phyloP scores from a whole-genome alignment of 2,329 filamentous ascomycete species.

The Falciphora oryzae region DNA sequence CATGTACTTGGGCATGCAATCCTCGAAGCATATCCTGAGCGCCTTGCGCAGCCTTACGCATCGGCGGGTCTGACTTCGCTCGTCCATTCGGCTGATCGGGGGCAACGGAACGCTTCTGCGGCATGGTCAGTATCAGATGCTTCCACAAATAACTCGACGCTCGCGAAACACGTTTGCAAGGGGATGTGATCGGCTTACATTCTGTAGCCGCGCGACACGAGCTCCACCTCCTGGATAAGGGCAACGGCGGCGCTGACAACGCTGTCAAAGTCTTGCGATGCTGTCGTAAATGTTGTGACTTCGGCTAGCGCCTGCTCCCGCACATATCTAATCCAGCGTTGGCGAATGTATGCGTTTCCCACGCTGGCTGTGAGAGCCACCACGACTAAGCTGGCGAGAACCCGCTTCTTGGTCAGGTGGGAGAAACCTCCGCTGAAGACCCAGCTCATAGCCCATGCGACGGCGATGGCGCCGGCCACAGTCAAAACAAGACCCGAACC shows the following conservation, averaged over 20 bases:
- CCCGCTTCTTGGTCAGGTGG: conserved; percentile 50
- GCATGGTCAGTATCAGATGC: conserved; percentile 8
- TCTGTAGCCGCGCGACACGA: conserved; percentile 85
- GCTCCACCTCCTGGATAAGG: conserved; percentile 89
- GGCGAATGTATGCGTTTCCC: conserved; percentile 66
- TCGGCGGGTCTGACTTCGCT: conserved; percentile 69
- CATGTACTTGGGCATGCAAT: conserved; percentile 66
- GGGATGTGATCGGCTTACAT: conserved; percentile 47
- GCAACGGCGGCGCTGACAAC: conserved; percentile 70
- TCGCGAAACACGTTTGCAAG: no score
- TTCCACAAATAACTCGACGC: not conserved
- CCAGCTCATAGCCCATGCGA: conserved; percentile 71
- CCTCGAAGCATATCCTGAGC: conserved; percentile 64
- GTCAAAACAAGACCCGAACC: conserved; percentile 45
- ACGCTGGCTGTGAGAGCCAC: conserved; percentile 49
- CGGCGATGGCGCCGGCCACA: conserved; percentile 58
- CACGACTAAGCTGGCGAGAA: conserved; percentile 38
- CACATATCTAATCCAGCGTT: conserved; percentile 77
- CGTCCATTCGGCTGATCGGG: conserved; percentile 87
- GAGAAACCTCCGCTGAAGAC: conserved; percentile 45
- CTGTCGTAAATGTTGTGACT: conserved; percentile 62
- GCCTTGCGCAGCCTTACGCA: conserved; percentile 74
- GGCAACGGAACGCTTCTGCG: conserved; percentile 78
- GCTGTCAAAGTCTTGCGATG: conserved; percentile 75
- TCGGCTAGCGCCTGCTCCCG: conserved; percentile 67